Percentiles rank a stretch among this genome's conserved stretches.
phyloP scores from a whole-genome alignment of 2,329 filamentous ascomycete genomes.

The Sphaceloma murrayae region DNA sequence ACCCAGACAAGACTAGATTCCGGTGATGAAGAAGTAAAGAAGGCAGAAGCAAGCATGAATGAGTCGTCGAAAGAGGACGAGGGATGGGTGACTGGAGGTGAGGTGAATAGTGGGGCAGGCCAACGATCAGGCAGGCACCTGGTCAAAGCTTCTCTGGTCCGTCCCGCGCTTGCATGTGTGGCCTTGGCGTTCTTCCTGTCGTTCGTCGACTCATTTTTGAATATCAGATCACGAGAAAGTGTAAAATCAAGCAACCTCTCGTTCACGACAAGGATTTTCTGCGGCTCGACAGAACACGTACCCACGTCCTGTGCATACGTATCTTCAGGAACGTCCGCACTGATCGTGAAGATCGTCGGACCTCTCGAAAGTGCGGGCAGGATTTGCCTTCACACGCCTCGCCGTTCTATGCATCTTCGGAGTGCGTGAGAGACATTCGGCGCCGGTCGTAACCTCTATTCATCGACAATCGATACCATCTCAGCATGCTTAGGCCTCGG shows the following conservation, averaged over 20 bases:
- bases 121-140: slow-evolving; percentile 7
- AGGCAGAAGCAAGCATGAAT: neutral
- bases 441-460: neutral
- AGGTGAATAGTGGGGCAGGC: slow-evolving; percentile 11
- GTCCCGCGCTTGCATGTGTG: slow-evolving; percentile 6
- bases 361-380: too few relatives aligned
- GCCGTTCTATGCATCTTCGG: too few relatives aligned
- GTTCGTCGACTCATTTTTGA: slow-evolving; percentile 10
- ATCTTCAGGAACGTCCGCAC: too few relatives aligned
- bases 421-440: too few relatives aligned
- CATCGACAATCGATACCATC: too few relatives aligned
- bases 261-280: too few relatives aligned
- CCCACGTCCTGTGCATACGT: too few relatives aligned
- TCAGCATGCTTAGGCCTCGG: neutral
- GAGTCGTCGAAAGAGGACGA: too few relatives aligned
- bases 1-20: neutral
- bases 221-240: too few relatives aligned
- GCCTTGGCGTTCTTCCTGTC: slow-evolving; percentile 9
- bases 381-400: too few relatives aligned
- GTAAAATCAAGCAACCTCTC: slow-evolving; percentile 7
- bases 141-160: slow-evolving; percentile 7
- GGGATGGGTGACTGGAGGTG: neutral
- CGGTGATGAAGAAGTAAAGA: neutral
- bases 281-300: too few relatives aligned
- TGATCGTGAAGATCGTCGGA: too few relatives aligned